Base-by-base conservation (phyloP, 2,329 filamentous ascomycete genomes). In the Fusarium lateritium region DNA sequence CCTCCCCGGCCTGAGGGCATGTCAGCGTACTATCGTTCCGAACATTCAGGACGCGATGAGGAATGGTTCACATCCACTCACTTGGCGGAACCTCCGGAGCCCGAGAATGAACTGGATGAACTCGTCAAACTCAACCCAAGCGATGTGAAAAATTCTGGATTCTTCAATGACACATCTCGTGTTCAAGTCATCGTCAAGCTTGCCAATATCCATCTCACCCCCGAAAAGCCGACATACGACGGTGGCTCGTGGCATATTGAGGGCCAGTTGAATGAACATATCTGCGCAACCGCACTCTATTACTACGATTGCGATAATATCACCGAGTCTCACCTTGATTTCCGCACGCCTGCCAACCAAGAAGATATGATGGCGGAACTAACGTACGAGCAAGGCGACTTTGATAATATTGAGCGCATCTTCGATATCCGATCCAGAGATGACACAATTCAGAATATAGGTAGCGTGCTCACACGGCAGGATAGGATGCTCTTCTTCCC, bases 151-250 rank as follows among this genome's bases (percentile, higher is more conserved):
- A 34, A 58, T 2, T 56, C 63, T 19, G 40, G 44, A 2, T 82
- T 79, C 66, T 77, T 78, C 47, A 38, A 73, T 6, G 70, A 69
- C 24, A 61, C 65, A 5, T 58, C 73, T 11, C 77, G 77, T 4
- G 77, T 91, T 0, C 90, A 92, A 62, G 80, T 92, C 40, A 88
- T 91, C 56, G 84, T 90, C 54, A 91, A 91, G 75, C 78, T 92
- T 13, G 83, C 87, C 15, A 88, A 85, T 47, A 87, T 91, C 44
- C 82, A 89, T 28, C 81, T 92, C 1, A 87, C 83, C 0, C 89
- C 89, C 0, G 85, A 87, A 19, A 83, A 87, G 3, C 86, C 89
- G 0, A 72, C 73, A 0, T 91, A 88, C 65, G 76, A 78, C 0
- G 85, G 85, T 17, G 86, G 86, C 1, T 78, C 77, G 2, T 89